A percentile compares a stretch with the other conserved stretches of the same genome.
Conservation (phyloP, 2,329 filamentous ascomycete species). For the Exophiala phaeomuriformis region DNA sequence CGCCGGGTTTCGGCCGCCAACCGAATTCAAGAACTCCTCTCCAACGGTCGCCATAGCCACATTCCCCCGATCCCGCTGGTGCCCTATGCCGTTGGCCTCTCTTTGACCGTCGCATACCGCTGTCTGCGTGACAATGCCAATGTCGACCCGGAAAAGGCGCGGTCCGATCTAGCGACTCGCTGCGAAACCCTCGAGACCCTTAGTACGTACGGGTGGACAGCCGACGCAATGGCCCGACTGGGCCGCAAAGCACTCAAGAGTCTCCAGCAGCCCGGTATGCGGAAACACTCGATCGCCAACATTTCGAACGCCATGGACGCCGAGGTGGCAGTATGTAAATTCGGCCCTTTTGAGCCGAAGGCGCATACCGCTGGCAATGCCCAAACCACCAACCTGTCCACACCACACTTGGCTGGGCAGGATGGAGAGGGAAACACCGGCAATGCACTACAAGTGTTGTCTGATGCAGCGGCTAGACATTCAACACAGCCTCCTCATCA, state of each 20-base stretch:
- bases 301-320: constrained; percentile 42
- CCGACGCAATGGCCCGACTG: constrained; percentile 37
- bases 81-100: constrained; percentile 50
- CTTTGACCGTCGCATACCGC: constrained; percentile 51
- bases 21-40: constrained; percentile 45
- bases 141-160: constrained; percentile 34
- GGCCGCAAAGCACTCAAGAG: constrained; percentile 34
- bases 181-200: constrained; percentile 34
- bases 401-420: neutral
- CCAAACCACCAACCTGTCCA: neutral
- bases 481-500: constrained; percentile 7
- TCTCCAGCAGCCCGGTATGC: constrained; percentile 23
- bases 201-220: constrained; percentile 35
- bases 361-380: neutral
- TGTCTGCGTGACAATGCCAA: constrained; percentile 47
- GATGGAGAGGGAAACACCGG: neutral
- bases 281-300: constrained; percentile 37
- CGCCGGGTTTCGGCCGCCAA: constrained; percentile 51
- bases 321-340: constrained; percentile 29
- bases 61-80: constrained; percentile 49
- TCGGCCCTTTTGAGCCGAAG: constrained; percentile 23
- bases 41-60: constrained; percentile 25
- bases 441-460: constrained; percentile 24
- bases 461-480: constrained; percentile 24
- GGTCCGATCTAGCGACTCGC: constrained; percentile 33